Evolutionary conservation across 2,329 filamentous ascomycete species (phyloP).

Genomic region (Acephala macrosclerotiorum): DNA sequence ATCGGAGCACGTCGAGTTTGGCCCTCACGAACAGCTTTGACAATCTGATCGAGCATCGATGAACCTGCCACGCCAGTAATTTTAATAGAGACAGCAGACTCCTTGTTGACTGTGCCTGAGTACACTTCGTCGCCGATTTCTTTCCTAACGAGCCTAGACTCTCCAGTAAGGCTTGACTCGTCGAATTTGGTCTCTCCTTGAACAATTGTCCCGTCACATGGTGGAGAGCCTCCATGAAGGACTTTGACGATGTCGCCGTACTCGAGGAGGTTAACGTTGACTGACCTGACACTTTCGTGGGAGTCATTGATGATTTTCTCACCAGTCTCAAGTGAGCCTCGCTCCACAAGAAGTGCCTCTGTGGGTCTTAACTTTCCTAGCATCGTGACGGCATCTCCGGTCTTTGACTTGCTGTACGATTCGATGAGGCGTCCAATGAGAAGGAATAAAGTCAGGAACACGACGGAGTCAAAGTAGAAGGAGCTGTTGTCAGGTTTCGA

Average conservation of each 20-base stretch:
- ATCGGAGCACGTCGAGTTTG: slow-evolving; percentile 79
- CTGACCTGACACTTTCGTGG: slow-evolving; percentile 26
- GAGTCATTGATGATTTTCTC: slow-evolving; percentile 11
- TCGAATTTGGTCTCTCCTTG: slow-evolving; percentile 76
- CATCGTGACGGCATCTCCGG: slow-evolving; percentile 84
- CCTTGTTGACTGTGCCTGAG: slow-evolving; percentile 79
- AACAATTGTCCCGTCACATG: slow-evolving; percentile 78
- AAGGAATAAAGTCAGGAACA: slow-evolving; percentile 90
- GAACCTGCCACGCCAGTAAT: slow-evolving; percentile 71
- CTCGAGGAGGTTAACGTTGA: slow-evolving; percentile 67
- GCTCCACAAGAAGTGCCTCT: slow-evolving; percentile 74
- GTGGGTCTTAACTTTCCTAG: slow-evolving; percentile 80
- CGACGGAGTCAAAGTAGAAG: slow-evolving; percentile 91
- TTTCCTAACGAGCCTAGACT: slow-evolving; percentile 74
- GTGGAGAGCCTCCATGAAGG: slow-evolving; percentile 81
- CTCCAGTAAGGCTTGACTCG: slow-evolving; percentile 88
- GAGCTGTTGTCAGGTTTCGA: slow-evolving; percentile 53
- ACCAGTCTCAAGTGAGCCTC: slow-evolving; percentile 34
- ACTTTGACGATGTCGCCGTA: slow-evolving; percentile 78
- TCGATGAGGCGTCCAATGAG: slow-evolving; percentile 79
- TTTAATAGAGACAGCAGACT: slow-evolving; percentile 64
- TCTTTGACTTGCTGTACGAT: slow-evolving; percentile 89
- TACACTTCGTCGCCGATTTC: slow-evolving; percentile 68
- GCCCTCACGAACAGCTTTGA: slow-evolving; percentile 78
- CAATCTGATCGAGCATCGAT: slow-evolving; percentile 83